Evolutionary conservation across 805 yeast genomes (phyloP).

Genomic region (Candida qinlingensis): DNA sequence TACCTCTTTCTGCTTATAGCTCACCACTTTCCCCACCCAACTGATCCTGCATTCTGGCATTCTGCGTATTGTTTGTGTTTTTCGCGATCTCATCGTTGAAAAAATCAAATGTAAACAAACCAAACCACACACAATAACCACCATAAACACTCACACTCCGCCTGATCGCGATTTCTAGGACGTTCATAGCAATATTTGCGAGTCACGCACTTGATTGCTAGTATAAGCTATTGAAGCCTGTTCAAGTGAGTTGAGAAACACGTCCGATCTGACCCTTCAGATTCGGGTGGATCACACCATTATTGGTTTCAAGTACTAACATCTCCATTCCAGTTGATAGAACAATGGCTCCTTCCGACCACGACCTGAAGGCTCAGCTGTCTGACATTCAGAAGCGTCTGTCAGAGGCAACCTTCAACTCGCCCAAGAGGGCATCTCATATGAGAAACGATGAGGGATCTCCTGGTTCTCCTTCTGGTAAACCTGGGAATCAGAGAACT

Average conservation of each 20-base stretch:
- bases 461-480: not conserved
- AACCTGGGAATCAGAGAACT: not conserved
- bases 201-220: no score
- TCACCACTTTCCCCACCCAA: no score
- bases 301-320: not conserved
- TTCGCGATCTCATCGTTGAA: not conserved
- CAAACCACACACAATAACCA: not conserved
- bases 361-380: conserved; percentile 36
- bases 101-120: not conserved
- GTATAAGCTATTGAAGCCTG: not conserved
- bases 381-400: conserved; percentile 37
- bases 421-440: conserved; percentile 19
- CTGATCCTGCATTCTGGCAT: no score
- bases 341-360: conserved; percentile 19
- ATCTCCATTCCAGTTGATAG: not conserved
- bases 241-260: not conserved
- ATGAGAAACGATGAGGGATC: conserved; percentile 9
- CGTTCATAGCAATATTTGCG: no score
- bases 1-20: no score
- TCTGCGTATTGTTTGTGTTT: no score
- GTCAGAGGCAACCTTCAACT: conserved; percentile 25
- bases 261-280: not conserved
- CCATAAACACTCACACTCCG: no score
- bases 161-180: not conserved
- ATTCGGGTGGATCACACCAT: not conserved